phyloP scores from a whole-genome alignment of 2,329 filamentous ascomycete species.

The Stachybotrys echinatus region DNA sequence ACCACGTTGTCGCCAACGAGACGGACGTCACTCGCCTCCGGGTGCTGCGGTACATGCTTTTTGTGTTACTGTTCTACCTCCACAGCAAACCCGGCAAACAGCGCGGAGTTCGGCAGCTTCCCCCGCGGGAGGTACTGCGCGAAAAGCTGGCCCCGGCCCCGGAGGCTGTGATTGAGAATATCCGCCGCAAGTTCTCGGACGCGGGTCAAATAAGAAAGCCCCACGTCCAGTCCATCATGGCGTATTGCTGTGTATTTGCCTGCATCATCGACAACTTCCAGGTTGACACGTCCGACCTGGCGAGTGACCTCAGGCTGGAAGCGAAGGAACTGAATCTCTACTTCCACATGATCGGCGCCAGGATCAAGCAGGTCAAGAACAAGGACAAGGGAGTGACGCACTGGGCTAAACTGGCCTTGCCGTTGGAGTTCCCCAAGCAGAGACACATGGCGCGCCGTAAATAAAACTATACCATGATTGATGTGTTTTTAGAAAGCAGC shows the following conservation, averaged over 20 bases:
- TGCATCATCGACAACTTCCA: slow-evolving; percentile 69
- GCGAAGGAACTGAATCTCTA: slow-evolving; percentile 66
- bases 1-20: slow-evolving; percentile 46
- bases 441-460: slow-evolving; percentile 24
- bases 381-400: slow-evolving; percentile 54
- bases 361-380: slow-evolving; percentile 54
- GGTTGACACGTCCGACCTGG: slow-evolving; percentile 64
- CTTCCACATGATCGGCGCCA: slow-evolving; percentile 71
- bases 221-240: slow-evolving; percentile 66
- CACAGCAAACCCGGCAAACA: slow-evolving; percentile 39
- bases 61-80: slow-evolving; percentile 50
- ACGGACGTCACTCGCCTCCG: slow-evolving; percentile 48
- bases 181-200: slow-evolving; percentile 65
- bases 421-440: slow-evolving; percentile 75
- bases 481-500: neutral
- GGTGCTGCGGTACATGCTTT: slow-evolving; percentile 55
- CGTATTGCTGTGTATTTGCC: slow-evolving; percentile 66
- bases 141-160: slow-evolving; percentile 52
- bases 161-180: slow-evolving; percentile 58
- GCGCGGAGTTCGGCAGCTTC: slow-evolving; percentile 45
- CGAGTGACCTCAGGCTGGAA: slow-evolving; percentile 67
- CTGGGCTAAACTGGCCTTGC: slow-evolving; percentile 69
- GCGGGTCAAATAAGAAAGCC: slow-evolving; percentile 62
- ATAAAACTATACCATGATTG: slow-evolving; percentile 1
- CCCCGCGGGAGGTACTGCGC: slow-evolving; percentile 56